Base-by-base conservation (phyloP, 2,329 filamentous ascomycete genomes). In the Paraphaeosphaeria sporulosa region DNA sequence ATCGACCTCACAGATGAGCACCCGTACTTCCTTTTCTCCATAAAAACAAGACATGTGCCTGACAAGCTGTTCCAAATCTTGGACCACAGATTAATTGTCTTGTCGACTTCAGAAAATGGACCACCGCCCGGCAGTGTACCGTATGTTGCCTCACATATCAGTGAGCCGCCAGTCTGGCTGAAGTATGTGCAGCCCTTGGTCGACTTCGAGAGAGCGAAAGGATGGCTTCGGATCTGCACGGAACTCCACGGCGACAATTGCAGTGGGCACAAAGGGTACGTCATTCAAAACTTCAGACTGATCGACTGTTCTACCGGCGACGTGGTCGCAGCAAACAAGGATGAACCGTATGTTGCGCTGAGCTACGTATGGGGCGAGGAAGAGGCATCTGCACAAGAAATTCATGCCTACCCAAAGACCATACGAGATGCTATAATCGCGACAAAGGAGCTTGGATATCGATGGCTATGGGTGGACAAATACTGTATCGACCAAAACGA, bases 391-490 rank as follows among this genome's bases (percentile, higher is more conserved):
- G n/a, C 32, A n/a, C 44, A 38, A 25, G 19, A 19, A 21, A 19
- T 51, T 7, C 13, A 13, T 9, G 19, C 27, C 19, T 53, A 48
- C 30, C 62, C 62, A 6, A 19, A 42, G 36, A 63, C 60, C 7
- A 57, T 64, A n/a, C 40, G 46, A 46, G 57, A 63, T 53, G 57
- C 60, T 15, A 54, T 64, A 4, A 5, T 34, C 2, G 57, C 55
- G 1, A 53, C 60, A 0, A 15, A 13, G 19, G 10, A 50, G 46
- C 47, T 65, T 8, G 60, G 63, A 2, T 56, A 57, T 32, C 9
- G n/a, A 1, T 50, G 53, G 17, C 8, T 65, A 10, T 65, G 63
- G 63, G 49, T 65, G n/a, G 63, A 65, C 44, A 42, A 55, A 27
- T 65, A 65, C 23, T 64, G 60, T 38, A 58, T 65, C 9, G 50